Conservation (phyloP, 495 filamentous ascomycete species). For the Physcia stellaris region DNA sequence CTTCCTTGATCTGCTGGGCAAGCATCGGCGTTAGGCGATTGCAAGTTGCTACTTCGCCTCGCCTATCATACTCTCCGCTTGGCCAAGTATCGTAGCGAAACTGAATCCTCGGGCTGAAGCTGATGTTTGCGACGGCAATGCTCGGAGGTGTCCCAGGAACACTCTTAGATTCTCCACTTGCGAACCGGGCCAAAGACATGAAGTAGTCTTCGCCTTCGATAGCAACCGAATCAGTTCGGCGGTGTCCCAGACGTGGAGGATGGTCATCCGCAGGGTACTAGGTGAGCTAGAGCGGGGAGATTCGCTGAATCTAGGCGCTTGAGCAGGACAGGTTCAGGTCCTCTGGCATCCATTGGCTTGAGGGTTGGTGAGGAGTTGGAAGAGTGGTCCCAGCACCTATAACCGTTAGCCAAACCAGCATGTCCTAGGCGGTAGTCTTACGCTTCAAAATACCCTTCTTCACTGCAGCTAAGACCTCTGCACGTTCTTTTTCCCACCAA, state of each 20-base stretch:
- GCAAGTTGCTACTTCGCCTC: constrained; percentile 94
- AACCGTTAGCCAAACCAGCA: constrained; percentile 9
- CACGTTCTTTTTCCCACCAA: constrained; percentile 85
- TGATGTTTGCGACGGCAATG: constrained; percentile 51
- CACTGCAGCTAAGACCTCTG: constrained; percentile 78
- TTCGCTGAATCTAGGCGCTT: constrained; percentile 46
- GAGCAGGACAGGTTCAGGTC: constrained; percentile 36
- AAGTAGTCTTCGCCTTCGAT: constrained; percentile 86
- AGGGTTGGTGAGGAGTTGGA: constrained; percentile 55
- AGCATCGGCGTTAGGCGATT: constrained; percentile 94
- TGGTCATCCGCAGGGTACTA: constrained; percentile 72
- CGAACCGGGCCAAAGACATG: constrained; percentile 52
- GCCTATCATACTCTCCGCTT: constrained; percentile 85
- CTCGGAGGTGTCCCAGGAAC: constrained; percentile 62
- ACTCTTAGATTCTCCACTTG: constrained; percentile 51
- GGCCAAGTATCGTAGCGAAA: constrained; percentile 98
- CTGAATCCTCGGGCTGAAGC: constrained; percentile 84
- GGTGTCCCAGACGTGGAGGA: constrained; percentile 35
- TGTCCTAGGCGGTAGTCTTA: constrained; percentile 30
- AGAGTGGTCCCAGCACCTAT: constrained; percentile 43
- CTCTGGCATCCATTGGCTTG: constrained; percentile 36
- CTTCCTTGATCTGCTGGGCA: constrained; percentile 98
- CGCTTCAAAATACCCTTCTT: constrained; percentile 93
- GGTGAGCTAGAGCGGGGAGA: constrained; percentile 72
- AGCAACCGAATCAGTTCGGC: constrained; percentile 49